A percentile compares a stretch with the other conserved stretches of the same genome.
phyloP scores from a whole-genome alignment of 2,329 filamentous ascomycete species.

The Dactylellina parvicollis region DNA sequence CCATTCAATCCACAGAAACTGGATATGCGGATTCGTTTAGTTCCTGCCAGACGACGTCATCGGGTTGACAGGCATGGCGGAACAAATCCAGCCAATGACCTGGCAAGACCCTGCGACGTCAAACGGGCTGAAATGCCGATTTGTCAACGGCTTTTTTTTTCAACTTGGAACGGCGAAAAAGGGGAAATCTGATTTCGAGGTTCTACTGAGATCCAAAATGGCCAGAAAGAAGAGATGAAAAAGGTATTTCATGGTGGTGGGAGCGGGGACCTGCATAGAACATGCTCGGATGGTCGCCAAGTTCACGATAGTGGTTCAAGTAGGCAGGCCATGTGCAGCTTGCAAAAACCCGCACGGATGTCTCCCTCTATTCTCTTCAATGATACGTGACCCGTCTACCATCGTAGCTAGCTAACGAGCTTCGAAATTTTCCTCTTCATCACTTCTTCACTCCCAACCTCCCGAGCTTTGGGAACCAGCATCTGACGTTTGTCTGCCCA shows the following conservation, averaged over 20 bases:
- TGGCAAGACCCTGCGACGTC: constrained; percentile 31
- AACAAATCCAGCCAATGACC: constrained; percentile 25
- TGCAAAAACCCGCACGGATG: constrained; percentile 49
- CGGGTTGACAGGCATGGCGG: constrained; percentile 29
- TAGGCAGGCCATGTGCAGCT: constrained; percentile 30
- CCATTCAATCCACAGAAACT: constrained; percentile 16
- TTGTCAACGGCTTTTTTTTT: not conserved
- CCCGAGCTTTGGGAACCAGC: not conserved
- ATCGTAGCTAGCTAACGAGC: constrained; percentile 13
- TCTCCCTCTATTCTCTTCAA: constrained; percentile 1
- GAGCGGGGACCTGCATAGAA: constrained; percentile 32
- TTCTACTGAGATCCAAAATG: not conserved
- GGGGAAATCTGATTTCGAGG: not conserved
- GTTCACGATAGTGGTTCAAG: constrained; percentile 32
- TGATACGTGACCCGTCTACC: constrained; percentile 6
- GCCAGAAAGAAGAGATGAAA: no score
- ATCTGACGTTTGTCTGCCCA: not conserved
- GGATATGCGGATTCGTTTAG: constrained; percentile 39
- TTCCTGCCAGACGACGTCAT: constrained; percentile 53
- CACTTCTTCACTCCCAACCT: not conserved
- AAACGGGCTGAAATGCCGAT: constrained; percentile 12
- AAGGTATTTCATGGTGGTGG: not conserved
- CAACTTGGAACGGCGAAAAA: not conserved
- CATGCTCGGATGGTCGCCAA: constrained; percentile 28
- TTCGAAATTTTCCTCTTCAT: not conserved